Base-by-base conservation (phyloP, 179 eudicot species). In the Amaranthus tricolor region DNA sequence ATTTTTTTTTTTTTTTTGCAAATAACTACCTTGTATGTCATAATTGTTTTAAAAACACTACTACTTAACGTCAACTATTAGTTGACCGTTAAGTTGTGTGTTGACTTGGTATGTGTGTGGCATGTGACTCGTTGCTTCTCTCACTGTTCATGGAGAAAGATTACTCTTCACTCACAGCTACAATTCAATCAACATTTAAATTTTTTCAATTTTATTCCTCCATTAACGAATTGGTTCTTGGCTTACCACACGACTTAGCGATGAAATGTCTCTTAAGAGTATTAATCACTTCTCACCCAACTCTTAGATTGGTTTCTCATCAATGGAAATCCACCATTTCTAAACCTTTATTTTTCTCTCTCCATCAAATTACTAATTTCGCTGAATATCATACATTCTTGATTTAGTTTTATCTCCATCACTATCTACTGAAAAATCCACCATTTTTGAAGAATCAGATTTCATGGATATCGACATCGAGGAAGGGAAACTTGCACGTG, bases 211-310 rank as follows among this genome's bases (percentile, higher is more conserved):
- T 17, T 11, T 11, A 40, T 17, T 11, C 2, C 51, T 62, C 16
- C 21, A 31, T 63, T 16, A 49, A 66, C 4, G 78, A 75, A 44
- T 14, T 80, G 66, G 73, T 81, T 43, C 83, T 80, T 0, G 80
- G 83, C 9, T 68, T 81, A 50, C 83, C 83, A 9, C 3, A 76
- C 52, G 83, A 68, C 51, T 50, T 68, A 68, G 71, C 58, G 1
- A 10, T 51, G 10, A 58, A 68, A 24, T 68, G 71, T 64, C 47
- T 81, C 0, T 53, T 81, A 6, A 68, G 71, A 9, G 74, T 81
- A 11, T 80, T 78, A 4, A 55, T 81, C 2, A 45, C 80, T 47
- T 72, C 74, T 2, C 83, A 73, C 21, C 74, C 74, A 3, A 45
- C 67, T 3, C 50, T 81, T 5, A 15, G 74, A 31, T 63, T 67